Conservation (phyloP, 805 yeast species). For the Zygoascus tannicola region DNA sequence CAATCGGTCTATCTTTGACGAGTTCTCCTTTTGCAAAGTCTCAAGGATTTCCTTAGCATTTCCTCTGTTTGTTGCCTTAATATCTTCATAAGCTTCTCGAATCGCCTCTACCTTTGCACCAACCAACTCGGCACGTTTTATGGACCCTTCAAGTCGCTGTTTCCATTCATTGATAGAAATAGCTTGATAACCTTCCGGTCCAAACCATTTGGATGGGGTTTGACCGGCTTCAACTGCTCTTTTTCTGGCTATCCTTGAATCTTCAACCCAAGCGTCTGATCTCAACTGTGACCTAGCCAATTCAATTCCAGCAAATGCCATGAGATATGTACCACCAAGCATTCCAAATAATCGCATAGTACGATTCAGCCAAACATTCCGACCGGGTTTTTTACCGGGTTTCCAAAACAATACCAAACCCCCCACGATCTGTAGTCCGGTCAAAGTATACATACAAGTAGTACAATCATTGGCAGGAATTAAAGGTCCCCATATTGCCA, state of each 20-base stretch:
- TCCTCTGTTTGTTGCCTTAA: conserved; percentile 12
- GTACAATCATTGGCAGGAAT: conserved; percentile 64
- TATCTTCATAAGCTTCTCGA: conserved; percentile 12
- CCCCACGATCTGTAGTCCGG: conserved; percentile 40
- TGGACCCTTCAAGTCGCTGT: conserved; percentile 15
- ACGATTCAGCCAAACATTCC: conserved; percentile 21
- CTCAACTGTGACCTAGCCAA: conserved; percentile 37
- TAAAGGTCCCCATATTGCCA: conserved; percentile 58
- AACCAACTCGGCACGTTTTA: conserved; percentile 15
- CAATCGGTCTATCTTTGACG: not conserved
- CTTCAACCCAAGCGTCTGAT: conserved; percentile 64
- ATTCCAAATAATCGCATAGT: conserved; percentile 28
- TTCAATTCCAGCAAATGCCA: conserved; percentile 52
- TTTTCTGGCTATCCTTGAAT: conserved; percentile 46
- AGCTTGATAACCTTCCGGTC: conserved; percentile 50
- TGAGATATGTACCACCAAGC: conserved; percentile 36
- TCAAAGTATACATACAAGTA: conserved; percentile 42
- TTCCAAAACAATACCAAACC: conserved; percentile 17
- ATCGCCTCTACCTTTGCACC: conserved; percentile 9
- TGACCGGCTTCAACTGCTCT: conserved; percentile 42
- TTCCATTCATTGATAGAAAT: conserved; percentile 31
- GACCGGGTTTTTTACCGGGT: conserved; percentile 17
- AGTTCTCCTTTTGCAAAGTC: conserved; percentile 11
- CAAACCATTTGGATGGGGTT: conserved; percentile 53
- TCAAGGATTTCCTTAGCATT: conserved; percentile 9